phyloP scores from a whole-genome alignment of 2,329 filamentous ascomycete species.

The Malbranchea zuffiana region DNA sequence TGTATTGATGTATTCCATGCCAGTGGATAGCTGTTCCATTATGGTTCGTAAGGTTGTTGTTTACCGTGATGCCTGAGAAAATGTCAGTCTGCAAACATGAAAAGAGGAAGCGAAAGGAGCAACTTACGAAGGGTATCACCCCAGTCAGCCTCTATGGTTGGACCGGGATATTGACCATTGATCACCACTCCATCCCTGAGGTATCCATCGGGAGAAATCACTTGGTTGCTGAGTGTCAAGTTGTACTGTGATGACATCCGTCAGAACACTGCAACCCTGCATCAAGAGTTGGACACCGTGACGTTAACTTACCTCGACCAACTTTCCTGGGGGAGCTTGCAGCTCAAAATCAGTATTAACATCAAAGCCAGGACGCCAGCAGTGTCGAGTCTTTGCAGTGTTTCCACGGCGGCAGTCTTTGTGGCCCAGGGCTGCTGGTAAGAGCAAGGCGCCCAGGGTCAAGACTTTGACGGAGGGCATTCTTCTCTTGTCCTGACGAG shows the following conservation, averaged over 20 bases:
- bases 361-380: not conserved
- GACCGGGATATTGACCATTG: constrained; percentile 26
- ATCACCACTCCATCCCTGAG: constrained; percentile 9
- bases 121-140: constrained; percentile 25
- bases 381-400: constrained; percentile 1
- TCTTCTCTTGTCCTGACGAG: too few species aligned
- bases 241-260: too few species aligned
- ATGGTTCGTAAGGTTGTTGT: constrained; percentile 17
- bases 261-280: too few species aligned
- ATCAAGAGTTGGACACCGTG: too few species aligned
- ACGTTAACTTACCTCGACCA: constrained; percentile 2
- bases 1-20: constrained; percentile 4
- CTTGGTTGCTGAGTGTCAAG: not conserved
- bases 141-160: constrained; percentile 26
- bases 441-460: too few species aligned
- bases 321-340: not conserved
- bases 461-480: too few species aligned
- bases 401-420: too few species aligned
- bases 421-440: too few species aligned
- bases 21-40: constrained; percentile 7
- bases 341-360: not conserved
- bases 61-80: constrained; percentile 21
- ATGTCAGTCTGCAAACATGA: too few species aligned
- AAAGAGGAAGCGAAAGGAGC: too few species aligned
- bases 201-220: constrained; percentile 1